phyloP scores from a whole-genome alignment of 2,329 filamentous ascomycete species.

The Leptographium galeiforme region DNA sequence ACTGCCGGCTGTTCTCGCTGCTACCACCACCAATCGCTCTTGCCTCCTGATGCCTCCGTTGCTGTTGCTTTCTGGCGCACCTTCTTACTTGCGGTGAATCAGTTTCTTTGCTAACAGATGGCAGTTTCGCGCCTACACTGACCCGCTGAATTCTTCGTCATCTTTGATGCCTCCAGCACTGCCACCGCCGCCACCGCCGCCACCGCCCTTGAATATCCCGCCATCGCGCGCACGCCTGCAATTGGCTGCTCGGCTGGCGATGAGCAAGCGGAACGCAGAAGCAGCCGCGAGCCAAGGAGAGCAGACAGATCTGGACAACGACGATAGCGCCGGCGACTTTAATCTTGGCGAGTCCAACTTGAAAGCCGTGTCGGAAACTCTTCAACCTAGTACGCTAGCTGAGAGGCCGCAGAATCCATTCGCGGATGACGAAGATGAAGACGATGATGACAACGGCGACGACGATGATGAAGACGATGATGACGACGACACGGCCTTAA shows the following conservation, averaged over 20 bases:
- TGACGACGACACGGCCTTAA: conserved; percentile 18
- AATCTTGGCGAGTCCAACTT: not conserved
- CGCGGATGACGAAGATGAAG: conserved; percentile 42
- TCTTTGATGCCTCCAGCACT: conserved; percentile 45
- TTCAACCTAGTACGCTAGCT: conserved; percentile 7
- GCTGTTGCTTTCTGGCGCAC: not conserved
- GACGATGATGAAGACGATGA: conserved; percentile 27
- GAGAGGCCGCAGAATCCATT: conserved; percentile 35
- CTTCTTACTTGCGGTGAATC: not conserved
- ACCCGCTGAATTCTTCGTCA: conserved; percentile 34
- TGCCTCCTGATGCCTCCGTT: not conserved
- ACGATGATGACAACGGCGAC: conserved; percentile 36
- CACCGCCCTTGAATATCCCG: conserved; percentile 63
- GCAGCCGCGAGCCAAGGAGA: conserved; percentile 27
- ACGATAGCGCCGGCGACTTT: not conserved
- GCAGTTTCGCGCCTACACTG: conserved; percentile 47
- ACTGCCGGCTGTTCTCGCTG: not conserved
- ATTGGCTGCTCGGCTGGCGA: conserved; percentile 74
- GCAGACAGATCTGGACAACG: not conserved
- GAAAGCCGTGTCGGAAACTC: conserved; percentile 4
- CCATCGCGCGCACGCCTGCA: conserved; percentile 79
- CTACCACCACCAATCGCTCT: not conserved
- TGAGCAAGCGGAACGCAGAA: conserved; percentile 50
- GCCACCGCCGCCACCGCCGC: conserved; percentile 52
- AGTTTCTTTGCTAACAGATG: not conserved